Conservation (phyloP, 495 filamentous ascomycete genomes). For the Oleoguttula mirabilis region DNA sequence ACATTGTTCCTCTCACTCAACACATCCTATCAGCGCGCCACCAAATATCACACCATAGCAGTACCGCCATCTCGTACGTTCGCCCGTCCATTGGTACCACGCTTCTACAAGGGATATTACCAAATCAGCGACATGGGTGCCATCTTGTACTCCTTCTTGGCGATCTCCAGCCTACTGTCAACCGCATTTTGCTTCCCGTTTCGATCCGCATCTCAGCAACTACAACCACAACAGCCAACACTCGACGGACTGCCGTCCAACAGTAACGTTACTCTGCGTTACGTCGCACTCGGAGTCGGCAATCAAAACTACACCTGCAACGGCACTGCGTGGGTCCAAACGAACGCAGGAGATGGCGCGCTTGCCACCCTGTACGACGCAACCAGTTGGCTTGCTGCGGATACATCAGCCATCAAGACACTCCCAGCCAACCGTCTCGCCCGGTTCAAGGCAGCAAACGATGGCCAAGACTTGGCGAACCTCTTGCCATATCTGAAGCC, state of each 20-base stretch:
- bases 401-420: background rate
- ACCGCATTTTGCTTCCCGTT: background rate
- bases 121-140: too few species aligned
- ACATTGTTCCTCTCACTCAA: too few species aligned
- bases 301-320: slow-evolving; percentile 25
- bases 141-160: too few species aligned
- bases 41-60: too few species aligned
- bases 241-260: too few species aligned
- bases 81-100: background rate
- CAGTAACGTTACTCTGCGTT: slow-evolving; percentile 13
- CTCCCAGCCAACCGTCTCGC: slow-evolving; percentile 1
- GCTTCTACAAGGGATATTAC: too few species aligned
- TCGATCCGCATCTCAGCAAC: background rate
- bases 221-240: background rate
- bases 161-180: background rate
- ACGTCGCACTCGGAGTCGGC: slow-evolving; percentile 20
- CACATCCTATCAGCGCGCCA: too few species aligned
- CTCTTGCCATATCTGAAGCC: slow-evolving; percentile 2
- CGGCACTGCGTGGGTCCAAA: background rate
- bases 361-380: slow-evolving; percentile 20
- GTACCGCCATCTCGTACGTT: background rate
- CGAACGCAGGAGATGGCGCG: slow-evolving; percentile 15
- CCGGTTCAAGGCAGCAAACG: background rate
- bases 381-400: slow-evolving; percentile 3
- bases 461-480: background rate